Conservation (phyloP, 164 flowering plant genomes). For the Chimonanthus salicifolius region DNA sequence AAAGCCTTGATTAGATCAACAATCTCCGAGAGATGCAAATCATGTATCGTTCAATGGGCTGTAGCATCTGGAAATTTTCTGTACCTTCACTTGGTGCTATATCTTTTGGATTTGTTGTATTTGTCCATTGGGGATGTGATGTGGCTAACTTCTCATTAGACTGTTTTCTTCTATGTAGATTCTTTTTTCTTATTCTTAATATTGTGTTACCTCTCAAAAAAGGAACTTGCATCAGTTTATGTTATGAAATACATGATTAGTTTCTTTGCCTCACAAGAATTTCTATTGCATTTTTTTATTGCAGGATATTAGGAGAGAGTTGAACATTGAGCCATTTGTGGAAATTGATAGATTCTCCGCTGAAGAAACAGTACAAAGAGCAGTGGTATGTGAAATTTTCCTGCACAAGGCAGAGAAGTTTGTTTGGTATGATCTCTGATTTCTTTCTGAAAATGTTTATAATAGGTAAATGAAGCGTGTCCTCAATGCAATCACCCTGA, state of each 20-base stretch:
- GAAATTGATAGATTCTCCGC: conserved; percentile 14
- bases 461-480: conserved; percentile 23
- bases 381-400: conserved; percentile 24
- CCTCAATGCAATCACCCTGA: conserved; percentile 27
- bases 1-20: too few species aligned
- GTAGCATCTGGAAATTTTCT: too few species aligned
- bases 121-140: too few species aligned
- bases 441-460: background rate
- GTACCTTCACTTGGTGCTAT: too few species aligned
- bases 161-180: too few species aligned
- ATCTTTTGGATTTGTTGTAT: too few species aligned
- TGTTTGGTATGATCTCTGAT: background rate
- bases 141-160: too few species aligned
- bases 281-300: background rate
- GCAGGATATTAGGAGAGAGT: conserved; percentile 55
- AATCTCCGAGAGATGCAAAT: too few species aligned
- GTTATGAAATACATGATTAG: background rate
- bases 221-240: too few species aligned
- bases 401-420: background rate
- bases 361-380: conserved; percentile 30
- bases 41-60: too few species aligned
- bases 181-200: too few species aligned
- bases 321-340: conserved; percentile 41
- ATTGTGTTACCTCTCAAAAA: too few species aligned
- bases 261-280: background rate